Percentiles rank a stretch among this genome's conserved stretches.
These are phyloP conservation scores for Erodium maritimum DNA, from an alignment of 345 rosid species.

Conservation along the genomic window DNA sequence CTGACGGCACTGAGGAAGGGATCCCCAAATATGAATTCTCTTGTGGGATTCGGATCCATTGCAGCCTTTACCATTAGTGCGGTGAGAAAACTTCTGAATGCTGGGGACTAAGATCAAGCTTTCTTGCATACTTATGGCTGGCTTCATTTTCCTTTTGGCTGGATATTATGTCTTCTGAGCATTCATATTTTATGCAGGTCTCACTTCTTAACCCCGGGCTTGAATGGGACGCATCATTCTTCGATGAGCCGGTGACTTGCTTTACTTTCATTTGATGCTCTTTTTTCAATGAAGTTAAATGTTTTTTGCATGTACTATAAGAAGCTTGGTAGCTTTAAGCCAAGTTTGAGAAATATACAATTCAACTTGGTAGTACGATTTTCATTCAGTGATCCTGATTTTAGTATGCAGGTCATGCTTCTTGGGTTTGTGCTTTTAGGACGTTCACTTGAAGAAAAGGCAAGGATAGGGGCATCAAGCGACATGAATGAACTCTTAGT, in stretches of 20 bases:
- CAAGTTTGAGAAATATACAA: not conserved
- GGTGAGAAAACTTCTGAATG: slow-evolving; percentile 29
- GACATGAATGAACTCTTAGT: slow-evolving; percentile 95
- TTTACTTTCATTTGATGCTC: slow-evolving; percentile 19
- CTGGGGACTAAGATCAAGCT: slow-evolving; percentile 1
- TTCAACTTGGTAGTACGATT: not conserved
- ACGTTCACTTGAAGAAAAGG: slow-evolving; percentile 86
- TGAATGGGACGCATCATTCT: slow-evolving; percentile 86
- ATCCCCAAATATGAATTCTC: slow-evolving; percentile 94
- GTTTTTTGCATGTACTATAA: not conserved
- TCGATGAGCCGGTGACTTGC: slow-evolving; percentile 92
- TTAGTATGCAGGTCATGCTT: slow-evolving; percentile 97
- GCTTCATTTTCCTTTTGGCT: slow-evolving; percentile 1
- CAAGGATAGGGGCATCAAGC: slow-evolving; percentile 74
- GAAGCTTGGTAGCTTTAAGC: not conserved
- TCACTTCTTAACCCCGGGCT: slow-evolving; percentile 81
- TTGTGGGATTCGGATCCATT: slow-evolving; percentile 79
- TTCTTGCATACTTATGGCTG: slow-evolving; percentile 3
- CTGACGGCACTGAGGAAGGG: slow-evolving; percentile 66
- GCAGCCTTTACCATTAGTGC: slow-evolving; percentile 77
- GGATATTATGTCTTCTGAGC: not conserved
- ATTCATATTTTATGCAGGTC: slow-evolving; percentile 18
- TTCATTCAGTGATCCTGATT: slow-evolving; percentile 36
- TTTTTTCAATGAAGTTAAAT: slow-evolving; percentile 1
- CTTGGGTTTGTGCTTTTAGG: slow-evolving; percentile 95